These are phyloP conservation scores for Yamadazyma sp. DNA, from an alignment of 1,139 yeast species.

Conservation along the genomic window DNA sequence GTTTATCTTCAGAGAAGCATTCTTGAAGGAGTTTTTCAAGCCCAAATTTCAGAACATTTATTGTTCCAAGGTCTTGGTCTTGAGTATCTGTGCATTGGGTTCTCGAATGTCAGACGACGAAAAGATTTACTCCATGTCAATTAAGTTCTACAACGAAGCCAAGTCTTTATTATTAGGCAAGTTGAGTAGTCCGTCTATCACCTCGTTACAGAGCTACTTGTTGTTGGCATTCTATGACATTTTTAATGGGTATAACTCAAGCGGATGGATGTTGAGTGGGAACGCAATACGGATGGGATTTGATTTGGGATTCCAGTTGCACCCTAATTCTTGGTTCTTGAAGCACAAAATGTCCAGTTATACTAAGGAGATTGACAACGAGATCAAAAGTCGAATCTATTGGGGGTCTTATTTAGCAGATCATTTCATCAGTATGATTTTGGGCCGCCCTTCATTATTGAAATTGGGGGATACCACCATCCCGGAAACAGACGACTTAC, in stretches of 20 bases:
- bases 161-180: constrained; percentile 39
- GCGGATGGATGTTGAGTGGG: constrained; percentile 64
- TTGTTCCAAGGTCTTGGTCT: constrained; percentile 52
- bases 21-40: constrained; percentile 55
- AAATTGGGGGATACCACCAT: constrained; percentile 59
- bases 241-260: constrained; percentile 53
- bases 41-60: constrained; percentile 47
- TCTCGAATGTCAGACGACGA: constrained; percentile 49
- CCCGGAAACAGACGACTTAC: constrained; percentile 61
- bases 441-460: constrained; percentile 60
- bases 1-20: constrained; percentile 66
- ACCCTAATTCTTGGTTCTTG: constrained; percentile 60
- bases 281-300: constrained; percentile 64
- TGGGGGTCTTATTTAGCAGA: constrained; percentile 72
- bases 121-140: constrained; percentile 35
- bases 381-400: constrained; percentile 58
- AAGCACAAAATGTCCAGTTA: constrained; percentile 16
- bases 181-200: constrained; percentile 28
- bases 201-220: constrained; percentile 18
- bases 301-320: constrained; percentile 63
- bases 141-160: constrained; percentile 48
- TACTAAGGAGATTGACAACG: constrained; percentile 41
- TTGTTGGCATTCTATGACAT: constrained; percentile 38
- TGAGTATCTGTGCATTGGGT: constrained; percentile 59
- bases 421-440: constrained; percentile 56